Base-by-base conservation (phyloP, 805 yeast genomes). In the Brettanomyces bruxellensis region DNA sequence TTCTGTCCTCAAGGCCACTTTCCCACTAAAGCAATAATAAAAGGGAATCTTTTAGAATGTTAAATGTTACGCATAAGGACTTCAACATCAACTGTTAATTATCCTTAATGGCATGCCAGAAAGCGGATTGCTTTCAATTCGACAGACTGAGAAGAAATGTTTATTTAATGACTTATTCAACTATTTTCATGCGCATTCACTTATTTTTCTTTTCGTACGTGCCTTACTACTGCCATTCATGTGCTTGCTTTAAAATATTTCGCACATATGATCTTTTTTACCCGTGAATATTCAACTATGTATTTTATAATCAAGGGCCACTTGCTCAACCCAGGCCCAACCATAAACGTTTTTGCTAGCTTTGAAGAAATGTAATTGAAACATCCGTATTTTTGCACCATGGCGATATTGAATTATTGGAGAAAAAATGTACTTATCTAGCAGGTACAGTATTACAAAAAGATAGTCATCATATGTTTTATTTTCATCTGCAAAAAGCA, bases 41-140 rank as follows among this genome's bases (percentile, higher is more conserved):
- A 9, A 12, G 38, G 7, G 7, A 35, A 35, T 35, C 23, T 2
- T 35, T 12, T n/a, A 18, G 18, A 18, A 18, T 18, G 18, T 18
- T n/a, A 35, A n/a, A 35, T n/a, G 38, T 35, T n/a, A n/a, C 23
- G 8, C 38, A n/a, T 14, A 13, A 38, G 30, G 25, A 9, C 18
- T 18, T 13, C 24, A 25, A 43, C 46, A 43, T 43, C 46, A 43
- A 43, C 46, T 43, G 46, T 43, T 25, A 5, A n/a, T 38, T 9
- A n/a, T 14, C 18, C 41, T 28, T 28, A 28, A 28, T 28, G 32
- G 11, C 32, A 28, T 28, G 9, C 7, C 32, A 28, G 32, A 28
- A 28, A 28, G 32, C 32, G 3, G 9, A 18, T 18, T 18, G 18
- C 18, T 18, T 18, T 18, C 18, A 18, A 18, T 18, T 18, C 32